Evolutionary conservation across 2,329 filamentous ascomycete species (phyloP).

Genomic region (Cordyceps tenuipes): DNA sequence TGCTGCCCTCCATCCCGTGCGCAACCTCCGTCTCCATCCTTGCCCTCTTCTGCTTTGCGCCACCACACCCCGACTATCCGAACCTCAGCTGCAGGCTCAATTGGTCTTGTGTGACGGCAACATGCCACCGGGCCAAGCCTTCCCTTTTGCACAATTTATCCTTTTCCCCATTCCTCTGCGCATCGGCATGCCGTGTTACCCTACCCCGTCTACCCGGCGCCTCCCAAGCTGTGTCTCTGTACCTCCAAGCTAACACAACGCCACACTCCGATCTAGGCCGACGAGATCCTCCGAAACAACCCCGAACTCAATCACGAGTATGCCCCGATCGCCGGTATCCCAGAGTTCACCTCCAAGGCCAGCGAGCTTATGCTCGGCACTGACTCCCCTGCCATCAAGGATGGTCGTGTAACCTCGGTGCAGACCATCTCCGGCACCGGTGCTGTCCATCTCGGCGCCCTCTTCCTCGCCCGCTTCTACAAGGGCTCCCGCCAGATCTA

Average conservation of each 20-base stretch:
- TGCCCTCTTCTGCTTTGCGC: too few species aligned
- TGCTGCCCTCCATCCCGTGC: too few species aligned
- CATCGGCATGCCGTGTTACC: neutral
- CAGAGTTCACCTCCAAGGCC: conserved; percentile 78
- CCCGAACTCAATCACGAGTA: conserved; percentile 96
- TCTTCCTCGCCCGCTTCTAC: conserved; percentile 94
- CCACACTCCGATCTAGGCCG: conserved; percentile 53
- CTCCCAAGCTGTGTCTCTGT: neutral
- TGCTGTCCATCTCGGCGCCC: conserved; percentile 83
- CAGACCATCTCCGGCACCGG: conserved; percentile 98
- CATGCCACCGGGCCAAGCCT: neutral
- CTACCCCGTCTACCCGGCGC: neutral
- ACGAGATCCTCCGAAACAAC: conserved; percentile 80
- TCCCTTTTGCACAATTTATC: neutral
- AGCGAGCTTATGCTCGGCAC: conserved; percentile 81
- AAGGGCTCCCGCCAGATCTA: conserved; percentile 67
- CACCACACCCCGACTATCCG: neutral
- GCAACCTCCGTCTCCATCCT: too few species aligned
- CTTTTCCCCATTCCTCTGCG: neutral
- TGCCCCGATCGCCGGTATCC: conserved; percentile 85
- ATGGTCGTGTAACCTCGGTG: conserved; percentile 72
- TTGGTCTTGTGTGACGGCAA: neutral
- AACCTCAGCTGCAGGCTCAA: neutral
- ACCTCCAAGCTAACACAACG: neutral
- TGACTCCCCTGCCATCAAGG: conserved; percentile 71